Evolutionary conservation across 2,329 filamentous ascomycete species (phyloP).

Genomic region (Corynespora cassiicola): DNA sequence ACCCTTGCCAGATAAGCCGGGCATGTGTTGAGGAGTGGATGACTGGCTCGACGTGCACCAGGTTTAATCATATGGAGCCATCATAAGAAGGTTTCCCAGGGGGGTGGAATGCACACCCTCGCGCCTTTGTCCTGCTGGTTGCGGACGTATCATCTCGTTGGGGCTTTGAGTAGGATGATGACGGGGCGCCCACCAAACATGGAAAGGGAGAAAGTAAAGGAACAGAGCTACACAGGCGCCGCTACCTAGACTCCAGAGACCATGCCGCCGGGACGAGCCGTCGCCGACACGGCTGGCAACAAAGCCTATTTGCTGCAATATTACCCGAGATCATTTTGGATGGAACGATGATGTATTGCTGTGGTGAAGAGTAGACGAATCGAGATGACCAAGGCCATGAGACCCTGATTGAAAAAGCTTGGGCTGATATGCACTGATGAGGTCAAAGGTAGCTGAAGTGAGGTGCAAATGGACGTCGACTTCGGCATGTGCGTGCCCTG

Average conservation of each 20-base stretch:
- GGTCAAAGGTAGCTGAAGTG: no score
- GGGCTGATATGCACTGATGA: not conserved
- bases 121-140: slow-evolving; percentile 12
- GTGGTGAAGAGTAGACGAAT: not conserved
- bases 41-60: slow-evolving; percentile 18
- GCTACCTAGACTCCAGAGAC: slow-evolving; percentile 13
- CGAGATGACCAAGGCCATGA: not conserved
- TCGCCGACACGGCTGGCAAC: slow-evolving; percentile 13
- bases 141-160: slow-evolving; percentile 19
- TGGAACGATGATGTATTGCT: not conserved
- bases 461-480: slow-evolving; percentile 1
- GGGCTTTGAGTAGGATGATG: slow-evolving; percentile 17
- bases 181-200: slow-evolving; percentile 16
- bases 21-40: slow-evolving; percentile 18
- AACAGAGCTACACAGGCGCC: slow-evolving; percentile 10
- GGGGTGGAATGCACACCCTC: slow-evolving; percentile 7
- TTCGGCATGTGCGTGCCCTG: no score
- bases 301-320: no score
- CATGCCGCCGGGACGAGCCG: slow-evolving; percentile 31
- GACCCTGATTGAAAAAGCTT: not conserved
- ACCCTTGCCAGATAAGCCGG: slow-evolving; percentile 25
- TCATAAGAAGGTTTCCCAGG: slow-evolving; percentile 11
- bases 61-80: slow-evolving; percentile 19
- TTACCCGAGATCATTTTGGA: slow-evolving; percentile 2
- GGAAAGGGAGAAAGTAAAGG: no score